Evolutionary conservation across 345 rosid species (phyloP).

Genomic region (Anacardium occidentale): DNA sequence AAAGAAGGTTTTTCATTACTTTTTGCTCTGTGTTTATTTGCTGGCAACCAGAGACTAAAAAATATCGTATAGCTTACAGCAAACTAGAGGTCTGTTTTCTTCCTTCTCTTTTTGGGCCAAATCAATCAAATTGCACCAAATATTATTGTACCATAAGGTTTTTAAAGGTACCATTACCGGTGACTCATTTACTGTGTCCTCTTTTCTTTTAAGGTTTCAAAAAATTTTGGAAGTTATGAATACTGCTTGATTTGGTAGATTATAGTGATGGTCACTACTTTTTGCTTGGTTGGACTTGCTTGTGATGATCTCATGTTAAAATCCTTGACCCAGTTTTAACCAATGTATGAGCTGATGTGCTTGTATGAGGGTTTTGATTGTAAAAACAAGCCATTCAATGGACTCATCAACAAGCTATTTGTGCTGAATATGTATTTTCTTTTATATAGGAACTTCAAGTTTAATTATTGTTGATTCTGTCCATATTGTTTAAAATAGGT

Average conservation of each 20-base stretch:
- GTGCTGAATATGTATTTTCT: neutral
- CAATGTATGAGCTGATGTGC: neutral
- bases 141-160: neutral
- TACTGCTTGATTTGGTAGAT: neutral
- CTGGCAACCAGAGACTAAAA: neutral
- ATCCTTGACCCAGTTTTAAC: neutral
- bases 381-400: neutral
- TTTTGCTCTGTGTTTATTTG: neutral
- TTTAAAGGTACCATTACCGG: neutral
- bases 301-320: neutral
- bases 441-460: neutral
- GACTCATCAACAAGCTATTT: neutral
- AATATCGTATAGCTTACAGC: neutral
- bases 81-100: too few relatives aligned
- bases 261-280: neutral
- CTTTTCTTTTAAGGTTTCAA: neutral
- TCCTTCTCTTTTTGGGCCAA: neutral
- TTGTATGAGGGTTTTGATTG: neutral
- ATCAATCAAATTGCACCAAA: neutral
- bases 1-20: neutral
- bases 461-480: neutral
- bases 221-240: neutral
- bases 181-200: neutral
- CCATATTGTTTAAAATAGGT: conserved; percentile 9
- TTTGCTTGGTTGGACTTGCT: neutral